Conservation (phyloP, 1,284 basidiomycete genomes). For the Coniferiporia sulphurascens region DNA sequence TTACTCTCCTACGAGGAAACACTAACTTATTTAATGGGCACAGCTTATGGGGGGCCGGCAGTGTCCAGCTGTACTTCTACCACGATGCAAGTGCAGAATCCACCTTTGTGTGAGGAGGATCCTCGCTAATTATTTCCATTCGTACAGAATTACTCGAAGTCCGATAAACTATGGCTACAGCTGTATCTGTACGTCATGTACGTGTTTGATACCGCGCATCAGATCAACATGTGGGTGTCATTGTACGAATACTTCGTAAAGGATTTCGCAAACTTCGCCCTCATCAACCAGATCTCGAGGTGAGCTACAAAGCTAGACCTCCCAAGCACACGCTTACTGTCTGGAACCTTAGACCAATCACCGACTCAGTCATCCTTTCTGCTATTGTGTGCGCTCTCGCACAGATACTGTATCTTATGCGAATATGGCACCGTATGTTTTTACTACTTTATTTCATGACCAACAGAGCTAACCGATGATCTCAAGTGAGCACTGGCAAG, state of each 20-base stretch:
- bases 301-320: neutral
- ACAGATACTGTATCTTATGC: neutral
- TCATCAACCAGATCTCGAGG: neutral
- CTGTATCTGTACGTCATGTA: neutral
- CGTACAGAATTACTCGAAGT: neutral
- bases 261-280: neutral
- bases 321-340: too few species aligned
- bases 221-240: neutral
- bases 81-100: neutral
- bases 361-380: neutral
- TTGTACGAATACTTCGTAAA: neutral
- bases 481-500: slow-evolving; percentile 10
- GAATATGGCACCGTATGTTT: neutral
- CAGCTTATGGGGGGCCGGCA: neutral
- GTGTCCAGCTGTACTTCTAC: neutral
- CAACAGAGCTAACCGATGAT: neutral
- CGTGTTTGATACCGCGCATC: neutral
- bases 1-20: neutral
- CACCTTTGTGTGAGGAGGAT: neutral
- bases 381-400: neutral
- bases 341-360: neutral
- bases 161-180: neutral
- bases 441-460: neutral
- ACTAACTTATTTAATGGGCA: neutral
- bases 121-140: neutral